Percentiles rank a stretch among this genome's conserved stretches.
These are phyloP conservation scores for Xylariaceae sp. DNA, from an alignment of 2,329 filamentous ascomycete species.

Conservation along the genomic window DNA sequence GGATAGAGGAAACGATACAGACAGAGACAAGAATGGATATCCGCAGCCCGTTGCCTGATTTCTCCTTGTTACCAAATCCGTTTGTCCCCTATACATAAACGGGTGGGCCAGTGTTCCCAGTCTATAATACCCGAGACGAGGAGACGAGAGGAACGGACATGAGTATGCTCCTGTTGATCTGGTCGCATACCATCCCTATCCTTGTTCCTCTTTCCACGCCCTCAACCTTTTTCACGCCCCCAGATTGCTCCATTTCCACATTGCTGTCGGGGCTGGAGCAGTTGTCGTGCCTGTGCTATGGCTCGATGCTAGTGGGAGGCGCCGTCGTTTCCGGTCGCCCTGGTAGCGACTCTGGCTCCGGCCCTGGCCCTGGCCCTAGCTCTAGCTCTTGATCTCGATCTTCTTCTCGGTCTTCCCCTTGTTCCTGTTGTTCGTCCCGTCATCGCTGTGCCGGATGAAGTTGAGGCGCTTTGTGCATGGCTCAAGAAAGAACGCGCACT, in stretches of 20 bases:
- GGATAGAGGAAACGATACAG: no score
- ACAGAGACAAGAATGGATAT: no score
- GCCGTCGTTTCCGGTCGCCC: no score
- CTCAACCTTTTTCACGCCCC: not conserved
- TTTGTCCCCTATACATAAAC: no score
- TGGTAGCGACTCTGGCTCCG: no score
- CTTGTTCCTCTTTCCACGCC: not conserved
- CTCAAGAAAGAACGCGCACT: no score
- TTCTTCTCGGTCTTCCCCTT: not conserved
- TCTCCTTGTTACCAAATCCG: no score
- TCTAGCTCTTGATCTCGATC: not conserved
- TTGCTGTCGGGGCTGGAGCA: not conserved
- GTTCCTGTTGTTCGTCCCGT: not conserved
- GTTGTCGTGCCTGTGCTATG: no score
- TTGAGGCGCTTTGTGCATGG: slow-evolving; percentile 8
- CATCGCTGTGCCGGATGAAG: not conserved
- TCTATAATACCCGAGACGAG: not conserved
- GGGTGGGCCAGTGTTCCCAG: no score
- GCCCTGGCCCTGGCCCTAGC: no score
- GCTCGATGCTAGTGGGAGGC: no score
- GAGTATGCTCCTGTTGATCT: not conserved
- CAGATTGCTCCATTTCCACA: not conserved
- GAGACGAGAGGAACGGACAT: not conserved
- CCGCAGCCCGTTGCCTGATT: no score
- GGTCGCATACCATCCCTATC: not conserved